Evolutionary conservation across 768 basidiomycete genomes (phyloP).

Genomic region (Tricholomella constricta): DNA sequence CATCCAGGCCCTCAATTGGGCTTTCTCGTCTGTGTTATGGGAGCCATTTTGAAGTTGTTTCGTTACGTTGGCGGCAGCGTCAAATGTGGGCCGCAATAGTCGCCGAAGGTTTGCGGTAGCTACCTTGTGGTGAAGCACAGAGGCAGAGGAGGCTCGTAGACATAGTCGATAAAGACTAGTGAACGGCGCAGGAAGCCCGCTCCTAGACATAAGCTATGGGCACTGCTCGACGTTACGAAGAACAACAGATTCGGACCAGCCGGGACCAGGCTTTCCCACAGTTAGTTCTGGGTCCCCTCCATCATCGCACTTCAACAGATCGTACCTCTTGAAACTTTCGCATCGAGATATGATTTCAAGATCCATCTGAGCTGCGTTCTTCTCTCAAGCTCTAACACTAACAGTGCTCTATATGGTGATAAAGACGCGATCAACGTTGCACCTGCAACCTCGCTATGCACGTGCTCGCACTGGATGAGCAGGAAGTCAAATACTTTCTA

Average conservation of each 20-base stretch:
- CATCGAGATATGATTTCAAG: too few relatives aligned
- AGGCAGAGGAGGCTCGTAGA: constrained; percentile 54
- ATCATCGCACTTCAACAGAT: too few relatives aligned
- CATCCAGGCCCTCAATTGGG: constrained; percentile 43
- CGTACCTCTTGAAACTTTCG: too few relatives aligned
- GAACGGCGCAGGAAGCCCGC: constrained; percentile 39
- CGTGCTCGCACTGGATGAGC: too few relatives aligned
- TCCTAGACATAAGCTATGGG: constrained; percentile 7
- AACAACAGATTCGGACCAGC: not conserved
- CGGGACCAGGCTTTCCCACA: too few relatives aligned
- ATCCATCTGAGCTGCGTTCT: too few relatives aligned
- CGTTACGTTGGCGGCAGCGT: constrained; percentile 46
- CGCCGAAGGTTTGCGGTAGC: constrained; percentile 46
- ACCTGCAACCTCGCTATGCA: too few relatives aligned
- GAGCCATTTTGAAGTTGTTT: constrained; percentile 38
- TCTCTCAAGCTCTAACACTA: too few relatives aligned
- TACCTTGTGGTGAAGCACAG: constrained; percentile 54
- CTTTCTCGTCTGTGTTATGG: constrained; percentile 26
- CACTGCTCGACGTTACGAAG: not conserved
- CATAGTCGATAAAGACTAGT: constrained; percentile 63
- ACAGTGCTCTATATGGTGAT: too few relatives aligned
- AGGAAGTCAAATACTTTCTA: too few relatives aligned
- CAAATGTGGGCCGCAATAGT: constrained; percentile 58
- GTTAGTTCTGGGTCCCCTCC: too few relatives aligned
- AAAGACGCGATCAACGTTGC: too few relatives aligned